A percentile compares a stretch with the other conserved stretches of the same genome.
These are phyloP conservation scores for Penicillium sp. DNA, from an alignment of 2,329 filamentous ascomycete species.

Conservation along the genomic window DNA sequence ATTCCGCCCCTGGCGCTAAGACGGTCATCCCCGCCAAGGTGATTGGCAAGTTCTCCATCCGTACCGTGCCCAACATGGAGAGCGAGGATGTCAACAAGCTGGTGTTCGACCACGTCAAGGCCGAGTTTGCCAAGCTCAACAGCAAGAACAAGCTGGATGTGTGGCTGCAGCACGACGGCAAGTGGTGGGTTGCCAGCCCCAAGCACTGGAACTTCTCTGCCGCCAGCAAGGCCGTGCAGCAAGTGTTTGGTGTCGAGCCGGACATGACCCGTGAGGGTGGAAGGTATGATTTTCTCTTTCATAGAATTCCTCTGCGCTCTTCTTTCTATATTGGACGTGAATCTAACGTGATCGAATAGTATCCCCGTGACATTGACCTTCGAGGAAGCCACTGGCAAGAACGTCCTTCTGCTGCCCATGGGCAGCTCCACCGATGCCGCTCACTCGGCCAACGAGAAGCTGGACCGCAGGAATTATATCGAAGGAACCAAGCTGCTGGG, in stretches of 20 bases:
- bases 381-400: constrained; percentile 97
- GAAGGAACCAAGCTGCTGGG: constrained; percentile 96
- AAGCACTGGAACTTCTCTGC: constrained; percentile 99
- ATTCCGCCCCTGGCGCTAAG: constrained; percentile 90
- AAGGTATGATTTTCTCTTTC: constrained; percentile 55
- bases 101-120: constrained; percentile 80
- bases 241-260: constrained; percentile 89
- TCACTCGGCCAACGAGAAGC: constrained; percentile 97
- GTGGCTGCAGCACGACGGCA: constrained; percentile 82
- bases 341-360: constrained; percentile 51
- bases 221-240: constrained; percentile 91
- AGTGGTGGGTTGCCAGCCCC: constrained; percentile 98
- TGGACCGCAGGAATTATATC: constrained; percentile 96
- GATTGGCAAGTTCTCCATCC: constrained; percentile 96
- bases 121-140: constrained; percentile 79
- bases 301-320: neutral
- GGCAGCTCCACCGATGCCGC: constrained; percentile 95
- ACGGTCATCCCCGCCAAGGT: constrained; percentile 99
- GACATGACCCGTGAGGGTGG: constrained; percentile 97
- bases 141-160: constrained; percentile 92
- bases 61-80: constrained; percentile 97
- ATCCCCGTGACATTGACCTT: constrained; percentile 97
- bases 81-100: constrained; percentile 82
- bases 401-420: constrained; percentile 93
- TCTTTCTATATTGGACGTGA: neutral